Conservation (phyloP, 2,329 filamentous ascomycete species). For the Geosmithia morbida region DNA sequence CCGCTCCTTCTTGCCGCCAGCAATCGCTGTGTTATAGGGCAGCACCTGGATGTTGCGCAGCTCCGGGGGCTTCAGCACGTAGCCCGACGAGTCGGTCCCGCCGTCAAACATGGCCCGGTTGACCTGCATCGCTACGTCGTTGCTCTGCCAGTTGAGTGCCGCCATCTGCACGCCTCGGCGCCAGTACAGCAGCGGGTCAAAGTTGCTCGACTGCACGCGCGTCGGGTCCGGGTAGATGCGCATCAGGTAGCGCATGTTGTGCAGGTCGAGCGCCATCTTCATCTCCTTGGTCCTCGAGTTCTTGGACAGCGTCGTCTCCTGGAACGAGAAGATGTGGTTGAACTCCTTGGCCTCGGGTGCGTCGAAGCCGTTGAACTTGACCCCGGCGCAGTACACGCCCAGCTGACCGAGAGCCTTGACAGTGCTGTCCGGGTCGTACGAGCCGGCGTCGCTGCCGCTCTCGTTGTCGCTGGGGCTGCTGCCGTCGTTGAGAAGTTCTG, state of each 20-base stretch:
- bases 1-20: conserved; percentile 55
- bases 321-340: conserved; percentile 94
- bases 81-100: conserved; percentile 73
- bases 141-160: conserved; percentile 96
- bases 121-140: conserved; percentile 87
- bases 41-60: conserved; percentile 58
- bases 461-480: conserved; percentile 62
- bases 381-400: conserved; percentile 58
- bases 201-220: conserved; percentile 80
- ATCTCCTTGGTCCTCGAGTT: conserved; percentile 62
- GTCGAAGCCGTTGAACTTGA: conserved; percentile 77
- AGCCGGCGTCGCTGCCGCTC: conserved; percentile 39
- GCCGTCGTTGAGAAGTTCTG: conserved; percentile 38
- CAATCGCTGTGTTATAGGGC: conserved; percentile 31
- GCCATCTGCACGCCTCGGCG: conserved; percentile 94
- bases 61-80: conserved; percentile 83
- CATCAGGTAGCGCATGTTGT: conserved; percentile 87
- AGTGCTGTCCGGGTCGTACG: conserved; percentile 60
- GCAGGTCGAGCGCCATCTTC: conserved; percentile 67
- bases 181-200: conserved; percentile 89
- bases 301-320: conserved; percentile 75
- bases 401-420: conserved; percentile 69
- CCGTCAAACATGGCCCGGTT: conserved; percentile 97
- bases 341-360: conserved; percentile 66
- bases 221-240: conserved; percentile 81